These are phyloP conservation scores for Globomyces pollinis-pini DNA, from an alignment of 192 early-diverging fungal species.

Conservation along the genomic window DNA sequence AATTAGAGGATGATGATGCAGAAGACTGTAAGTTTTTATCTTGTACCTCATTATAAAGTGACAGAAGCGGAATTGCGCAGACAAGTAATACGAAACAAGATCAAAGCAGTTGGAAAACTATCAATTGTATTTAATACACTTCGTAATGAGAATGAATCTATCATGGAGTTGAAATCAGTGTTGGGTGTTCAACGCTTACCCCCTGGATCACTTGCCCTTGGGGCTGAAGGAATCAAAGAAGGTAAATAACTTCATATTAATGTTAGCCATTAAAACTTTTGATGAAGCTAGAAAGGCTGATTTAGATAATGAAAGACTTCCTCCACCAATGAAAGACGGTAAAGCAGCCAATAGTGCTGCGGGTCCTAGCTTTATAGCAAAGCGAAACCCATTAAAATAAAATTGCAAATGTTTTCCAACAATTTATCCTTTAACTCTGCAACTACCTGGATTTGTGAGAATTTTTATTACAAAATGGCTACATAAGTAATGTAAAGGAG, in stretches of 20 bases:
- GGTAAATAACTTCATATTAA: conserved; percentile 37
- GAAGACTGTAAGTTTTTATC: conserved; percentile 16
- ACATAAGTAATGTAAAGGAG: too few relatives aligned
- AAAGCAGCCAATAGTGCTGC: background rate
- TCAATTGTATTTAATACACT: conserved; percentile 84
- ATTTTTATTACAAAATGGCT: too few relatives aligned
- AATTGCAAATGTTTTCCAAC: too few relatives aligned
- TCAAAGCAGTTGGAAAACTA: conserved; percentile 87
- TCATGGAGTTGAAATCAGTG: conserved; percentile 87
- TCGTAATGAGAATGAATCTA: conserved; percentile 80
- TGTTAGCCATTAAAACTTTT: conserved; percentile 75
- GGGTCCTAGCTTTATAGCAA: background rate
- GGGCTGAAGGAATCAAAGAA: conserved; percentile 85
- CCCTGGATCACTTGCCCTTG: conserved; percentile 75
- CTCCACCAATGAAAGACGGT: conserved; percentile 39
- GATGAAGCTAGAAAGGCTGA: conserved; percentile 89
- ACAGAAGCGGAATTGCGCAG: conserved; percentile 57
- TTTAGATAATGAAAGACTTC: conserved; percentile 86
- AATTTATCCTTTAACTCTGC: too few relatives aligned
- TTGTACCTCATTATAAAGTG: too few relatives aligned
- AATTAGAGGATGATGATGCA: conserved; percentile 61
- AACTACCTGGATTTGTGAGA: too few relatives aligned
- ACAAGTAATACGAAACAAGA: conserved; percentile 74
- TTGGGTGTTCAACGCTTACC: conserved; percentile 81
- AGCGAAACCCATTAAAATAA: conserved; percentile 6